phyloP scores from a whole-genome alignment of 2,329 filamentous ascomycete genomes.

The Setomelanomma holmii region DNA sequence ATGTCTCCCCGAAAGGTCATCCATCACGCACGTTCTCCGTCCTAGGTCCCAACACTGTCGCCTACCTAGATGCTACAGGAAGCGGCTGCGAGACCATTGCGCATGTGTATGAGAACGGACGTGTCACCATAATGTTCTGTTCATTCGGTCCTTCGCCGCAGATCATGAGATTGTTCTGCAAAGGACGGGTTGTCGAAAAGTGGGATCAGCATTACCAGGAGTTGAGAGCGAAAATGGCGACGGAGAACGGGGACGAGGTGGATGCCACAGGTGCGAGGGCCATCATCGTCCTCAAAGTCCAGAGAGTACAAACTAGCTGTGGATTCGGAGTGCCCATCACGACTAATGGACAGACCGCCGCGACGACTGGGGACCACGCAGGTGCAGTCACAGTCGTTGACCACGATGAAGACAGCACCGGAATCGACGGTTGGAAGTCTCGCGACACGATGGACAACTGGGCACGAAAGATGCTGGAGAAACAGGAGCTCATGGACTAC shows the following conservation, averaged over 20 bases:
- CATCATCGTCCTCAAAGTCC: conserved; percentile 67
- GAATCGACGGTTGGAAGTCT: conserved; percentile 31
- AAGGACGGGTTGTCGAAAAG: conserved; percentile 66
- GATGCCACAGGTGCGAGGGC: conserved; percentile 53
- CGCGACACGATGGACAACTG: conserved; percentile 64
- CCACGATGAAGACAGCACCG: conserved; percentile 21
- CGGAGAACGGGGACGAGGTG: conserved; percentile 32
- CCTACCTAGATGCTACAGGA: conserved; percentile 77
- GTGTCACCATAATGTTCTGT: conserved; percentile 77
- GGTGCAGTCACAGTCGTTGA: conserved; percentile 30
- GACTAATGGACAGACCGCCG: conserved; percentile 18
- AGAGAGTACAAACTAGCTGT: conserved; percentile 70
- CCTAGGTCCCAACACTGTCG: conserved; percentile 64
- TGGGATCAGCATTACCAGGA: conserved; percentile 53
- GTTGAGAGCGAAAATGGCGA: conserved; percentile 53
- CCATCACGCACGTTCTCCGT: conserved; percentile 68
- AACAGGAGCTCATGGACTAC: conserved; percentile 62
- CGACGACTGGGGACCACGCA: conserved; percentile 8
- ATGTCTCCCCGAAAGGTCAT: conserved; percentile 78
- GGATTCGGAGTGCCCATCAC: conserved; percentile 69
- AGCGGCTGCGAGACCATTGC: conserved; percentile 78
- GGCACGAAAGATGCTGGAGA: conserved; percentile 57
- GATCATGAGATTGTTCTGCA: conserved; percentile 71
- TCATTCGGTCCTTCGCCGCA: conserved; percentile 66
- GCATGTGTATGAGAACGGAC: conserved; percentile 78